Conservation (phyloP, 2,329 filamentous ascomycete genomes). For the Exophiala xenobiotica region DNA sequence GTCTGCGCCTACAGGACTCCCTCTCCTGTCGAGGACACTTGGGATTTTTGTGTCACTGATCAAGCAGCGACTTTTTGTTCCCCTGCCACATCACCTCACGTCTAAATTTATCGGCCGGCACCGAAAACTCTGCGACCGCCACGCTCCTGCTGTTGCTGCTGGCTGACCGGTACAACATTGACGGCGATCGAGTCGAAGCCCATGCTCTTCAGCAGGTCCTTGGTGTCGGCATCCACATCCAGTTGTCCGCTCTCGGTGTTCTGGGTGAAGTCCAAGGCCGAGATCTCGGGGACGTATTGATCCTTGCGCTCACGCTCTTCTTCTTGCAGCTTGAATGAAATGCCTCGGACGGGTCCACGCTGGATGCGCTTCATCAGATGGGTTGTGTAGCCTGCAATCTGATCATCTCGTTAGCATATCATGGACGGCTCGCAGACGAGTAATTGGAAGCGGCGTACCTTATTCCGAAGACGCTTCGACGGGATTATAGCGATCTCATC, state of each 20-base stretch:
- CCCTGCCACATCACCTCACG: too few relatives aligned
- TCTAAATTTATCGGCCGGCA: slow-evolving; percentile 24
- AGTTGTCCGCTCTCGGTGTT: slow-evolving; percentile 89
- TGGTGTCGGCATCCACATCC: slow-evolving; percentile 95
- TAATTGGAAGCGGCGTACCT: slow-evolving; percentile 57
- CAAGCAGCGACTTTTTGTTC: too few relatives aligned
- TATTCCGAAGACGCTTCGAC: slow-evolving; percentile 98
- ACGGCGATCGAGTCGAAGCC: slow-evolving; percentile 98
- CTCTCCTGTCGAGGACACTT: too few relatives aligned
- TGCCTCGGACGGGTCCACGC: slow-evolving; percentile 97
- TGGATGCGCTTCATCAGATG: slow-evolving; percentile 99
- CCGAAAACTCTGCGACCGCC: slow-evolving; percentile 58
- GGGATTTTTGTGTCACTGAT: too few relatives aligned
- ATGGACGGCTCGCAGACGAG: background rate
- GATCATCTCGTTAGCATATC: slow-evolving; percentile 12
- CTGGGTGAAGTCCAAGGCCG: slow-evolving; percentile 96
- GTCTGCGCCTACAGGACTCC: too few relatives aligned
- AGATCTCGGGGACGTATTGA: slow-evolving; percentile 99
- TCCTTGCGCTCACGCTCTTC: slow-evolving; percentile 99
- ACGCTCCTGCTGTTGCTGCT: slow-evolving; percentile 69
- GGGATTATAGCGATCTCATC: slow-evolving; percentile 99
- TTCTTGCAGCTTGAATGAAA: slow-evolving; percentile 99
- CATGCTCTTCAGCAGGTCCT: slow-evolving; percentile 97
- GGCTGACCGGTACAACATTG: slow-evolving; percentile 87
- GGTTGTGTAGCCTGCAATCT: slow-evolving; percentile 98